These are phyloP conservation scores for Trichosporon sp. DNA, from an alignment of 1,284 basidiomycete genomes.

Conservation along the genomic window DNA sequence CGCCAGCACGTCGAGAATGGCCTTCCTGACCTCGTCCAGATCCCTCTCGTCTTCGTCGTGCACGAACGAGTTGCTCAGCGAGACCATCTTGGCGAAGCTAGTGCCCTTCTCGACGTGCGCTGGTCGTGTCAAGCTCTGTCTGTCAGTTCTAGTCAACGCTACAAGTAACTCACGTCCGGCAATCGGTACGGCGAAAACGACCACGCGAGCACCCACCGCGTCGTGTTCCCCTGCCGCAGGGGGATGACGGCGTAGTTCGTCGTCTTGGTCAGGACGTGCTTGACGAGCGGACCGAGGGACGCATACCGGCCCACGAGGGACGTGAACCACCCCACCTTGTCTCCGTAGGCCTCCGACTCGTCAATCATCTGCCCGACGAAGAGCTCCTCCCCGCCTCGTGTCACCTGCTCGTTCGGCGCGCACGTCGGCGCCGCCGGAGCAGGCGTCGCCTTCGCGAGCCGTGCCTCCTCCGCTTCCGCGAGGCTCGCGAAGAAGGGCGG, in stretches of 20 bases:
- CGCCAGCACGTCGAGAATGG: conserved; percentile 21
- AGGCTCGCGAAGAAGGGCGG: conserved; percentile 81
- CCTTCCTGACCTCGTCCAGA: conserved; percentile 35
- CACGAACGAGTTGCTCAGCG: conserved; percentile 48
- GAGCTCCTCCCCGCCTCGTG: conserved; percentile 70
- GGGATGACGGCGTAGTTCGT: conserved; percentile 79
- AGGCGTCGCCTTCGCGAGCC: conserved; percentile 59
- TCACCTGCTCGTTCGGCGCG: conserved; percentile 77
- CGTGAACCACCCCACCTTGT: conserved; percentile 64
- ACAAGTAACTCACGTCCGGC: conserved; percentile 62
- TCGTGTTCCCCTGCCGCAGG: conserved; percentile 76
- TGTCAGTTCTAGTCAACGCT: not conserved
- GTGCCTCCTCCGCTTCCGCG: conserved; percentile 63
- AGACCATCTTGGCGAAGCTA: conserved; percentile 56
- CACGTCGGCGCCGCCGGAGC: conserved; percentile 78
- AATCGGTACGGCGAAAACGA: conserved; percentile 62
- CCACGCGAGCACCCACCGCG: conserved; percentile 86
- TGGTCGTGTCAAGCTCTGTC: conserved; percentile 26
- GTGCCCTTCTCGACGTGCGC: conserved; percentile 48
- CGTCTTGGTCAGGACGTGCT: conserved; percentile 60
- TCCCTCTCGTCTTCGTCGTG: conserved; percentile 42
- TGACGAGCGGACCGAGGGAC: conserved; percentile 63
- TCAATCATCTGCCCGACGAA: conserved; percentile 75
- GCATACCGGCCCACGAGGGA: conserved; percentile 83
- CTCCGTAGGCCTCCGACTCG: conserved; percentile 59